Evolutionary conservation across 2,329 filamentous ascomycete genomes (phyloP).

Genomic region (Botrytis aclada): DNA sequence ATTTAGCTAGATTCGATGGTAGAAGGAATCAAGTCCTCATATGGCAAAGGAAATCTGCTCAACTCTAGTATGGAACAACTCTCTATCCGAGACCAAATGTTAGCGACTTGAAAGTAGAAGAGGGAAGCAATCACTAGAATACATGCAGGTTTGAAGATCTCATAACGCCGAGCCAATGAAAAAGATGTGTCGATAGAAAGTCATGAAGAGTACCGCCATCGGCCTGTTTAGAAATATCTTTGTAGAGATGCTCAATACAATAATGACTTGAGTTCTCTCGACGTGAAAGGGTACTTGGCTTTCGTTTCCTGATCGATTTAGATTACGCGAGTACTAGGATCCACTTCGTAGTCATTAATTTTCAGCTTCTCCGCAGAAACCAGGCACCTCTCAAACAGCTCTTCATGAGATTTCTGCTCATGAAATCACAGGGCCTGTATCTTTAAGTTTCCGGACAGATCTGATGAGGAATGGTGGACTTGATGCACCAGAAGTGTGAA

Average conservation of each 20-base stretch:
- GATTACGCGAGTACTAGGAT: background rate
- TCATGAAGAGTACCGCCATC: background rate
- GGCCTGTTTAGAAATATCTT: background rate
- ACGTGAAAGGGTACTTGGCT: background rate
- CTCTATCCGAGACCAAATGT: too few species aligned
- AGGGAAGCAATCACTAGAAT: too few species aligned
- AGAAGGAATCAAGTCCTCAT: fast-evolving
- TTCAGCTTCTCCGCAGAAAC: background rate
- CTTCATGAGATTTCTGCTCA: background rate
- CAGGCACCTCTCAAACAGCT: too few species aligned
- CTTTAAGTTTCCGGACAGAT: background rate
- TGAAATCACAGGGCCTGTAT: background rate
- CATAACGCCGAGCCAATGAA: constrained; percentile 39
- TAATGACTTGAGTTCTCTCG: constrained; percentile 22
- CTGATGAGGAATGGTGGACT: background rate
- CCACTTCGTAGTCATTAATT: background rate
- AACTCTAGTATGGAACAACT: too few species aligned
- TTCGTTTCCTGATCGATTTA: background rate
- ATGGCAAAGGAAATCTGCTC: too few species aligned
- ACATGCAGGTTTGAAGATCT: background rate
- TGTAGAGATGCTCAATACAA: constrained; percentile 22
- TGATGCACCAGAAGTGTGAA: background rate
- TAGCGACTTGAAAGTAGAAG: too few species aligned
- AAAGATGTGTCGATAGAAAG: constrained; percentile 37
- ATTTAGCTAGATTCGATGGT: too few species aligned